Evolutionary conservation across 2,329 filamentous ascomycete genomes (phyloP).

Genomic region (Colletotrichum theobromicola): DNA sequence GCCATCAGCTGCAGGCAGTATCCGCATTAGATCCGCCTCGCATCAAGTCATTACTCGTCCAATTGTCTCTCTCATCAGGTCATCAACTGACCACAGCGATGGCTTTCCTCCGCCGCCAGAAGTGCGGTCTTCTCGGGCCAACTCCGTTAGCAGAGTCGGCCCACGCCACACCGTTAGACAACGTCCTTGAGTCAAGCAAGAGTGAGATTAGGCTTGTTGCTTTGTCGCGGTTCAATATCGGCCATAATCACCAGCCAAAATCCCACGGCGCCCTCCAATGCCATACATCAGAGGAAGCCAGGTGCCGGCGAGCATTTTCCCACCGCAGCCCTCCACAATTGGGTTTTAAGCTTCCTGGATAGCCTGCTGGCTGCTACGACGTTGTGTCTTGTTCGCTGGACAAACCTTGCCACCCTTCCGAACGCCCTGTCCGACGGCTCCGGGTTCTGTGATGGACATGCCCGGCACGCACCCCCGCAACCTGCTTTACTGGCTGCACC

Average conservation of each 20-base stretch:
- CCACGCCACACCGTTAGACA: background rate
- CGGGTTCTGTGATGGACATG: background rate
- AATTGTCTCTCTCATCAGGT: background rate
- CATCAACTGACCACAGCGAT: conserved; percentile 3
- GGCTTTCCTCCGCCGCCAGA: background rate
- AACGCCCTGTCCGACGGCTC: background rate
- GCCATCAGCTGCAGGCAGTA: background rate
- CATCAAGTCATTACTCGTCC: conserved; percentile 10
- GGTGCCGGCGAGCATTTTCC: background rate
- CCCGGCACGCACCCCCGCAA: background rate
- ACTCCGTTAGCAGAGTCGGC: background rate
- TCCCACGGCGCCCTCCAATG: background rate
- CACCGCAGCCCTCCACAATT: background rate
- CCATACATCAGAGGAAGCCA: background rate
- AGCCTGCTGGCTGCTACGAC: background rate
- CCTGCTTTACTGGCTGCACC: background rate
- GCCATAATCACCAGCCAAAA: background rate
- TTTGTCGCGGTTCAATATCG: background rate
- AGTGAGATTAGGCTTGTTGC: background rate
- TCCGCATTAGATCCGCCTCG: background rate
- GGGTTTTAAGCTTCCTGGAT: background rate
- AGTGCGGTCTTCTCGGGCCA: background rate
- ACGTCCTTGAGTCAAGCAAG: background rate
- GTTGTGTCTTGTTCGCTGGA: background rate
- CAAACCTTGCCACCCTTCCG: background rate